phyloP scores from a whole-genome alignment of 306 rosid genomes.

The Sesbania bispinosa region DNA sequence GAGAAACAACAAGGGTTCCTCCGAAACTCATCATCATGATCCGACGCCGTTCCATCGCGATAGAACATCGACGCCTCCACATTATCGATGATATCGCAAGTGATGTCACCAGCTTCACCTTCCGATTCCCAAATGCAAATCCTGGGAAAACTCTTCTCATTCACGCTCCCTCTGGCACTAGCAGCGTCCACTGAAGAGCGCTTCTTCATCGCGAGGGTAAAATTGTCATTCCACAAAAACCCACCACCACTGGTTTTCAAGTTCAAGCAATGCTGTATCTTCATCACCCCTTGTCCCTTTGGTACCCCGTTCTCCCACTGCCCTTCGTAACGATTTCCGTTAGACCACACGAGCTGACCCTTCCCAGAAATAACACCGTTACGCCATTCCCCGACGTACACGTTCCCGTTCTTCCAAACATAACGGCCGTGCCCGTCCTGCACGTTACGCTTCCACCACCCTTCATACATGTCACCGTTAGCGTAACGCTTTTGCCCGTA shows the following conservation, averaged over 20 bases:
- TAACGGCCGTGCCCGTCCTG: constrained; percentile 93
- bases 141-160: constrained; percentile 82
- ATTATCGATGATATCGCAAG: constrained; percentile 93
- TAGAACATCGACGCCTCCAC: constrained; percentile 95
- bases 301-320: constrained; percentile 90
- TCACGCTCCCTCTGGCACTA: constrained; percentile 46
- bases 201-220: constrained; percentile 51
- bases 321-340: constrained; percentile 82
- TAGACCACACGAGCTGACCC: constrained; percentile 73
- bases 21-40: constrained; percentile 48
- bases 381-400: constrained; percentile 83
- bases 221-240: constrained; percentile 42
- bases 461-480: constrained; percentile 84
- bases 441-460: constrained; percentile 80
- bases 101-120: constrained; percentile 98
- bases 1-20: constrained; percentile 60
- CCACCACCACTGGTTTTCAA: constrained; percentile 30
- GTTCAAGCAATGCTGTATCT: constrained; percentile 10
- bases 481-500: constrained; percentile 76
- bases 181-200: constrained; percentile 67
- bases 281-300: constrained; percentile 53
- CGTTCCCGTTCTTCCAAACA: constrained; percentile 82
- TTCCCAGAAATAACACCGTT: constrained; percentile 80
- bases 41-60: constrained; percentile 50
- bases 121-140: constrained; percentile 99